phyloP scores from a whole-genome alignment of 148 eudicot species.

The Camellia sinensis region DNA sequence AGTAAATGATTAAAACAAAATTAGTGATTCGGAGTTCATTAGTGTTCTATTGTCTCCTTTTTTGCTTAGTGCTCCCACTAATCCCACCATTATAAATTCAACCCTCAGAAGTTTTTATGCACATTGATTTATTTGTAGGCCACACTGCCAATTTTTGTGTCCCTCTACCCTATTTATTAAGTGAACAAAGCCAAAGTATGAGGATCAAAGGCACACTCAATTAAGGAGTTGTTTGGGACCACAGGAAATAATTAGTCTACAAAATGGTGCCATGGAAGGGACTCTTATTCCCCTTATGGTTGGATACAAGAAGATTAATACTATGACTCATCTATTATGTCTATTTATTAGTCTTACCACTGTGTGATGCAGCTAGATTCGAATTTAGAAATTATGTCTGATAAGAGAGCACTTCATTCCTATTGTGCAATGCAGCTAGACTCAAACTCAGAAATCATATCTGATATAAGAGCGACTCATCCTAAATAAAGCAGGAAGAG shows the following conservation, averaged over 20 bases:
- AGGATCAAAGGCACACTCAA: slow-evolving; percentile 18
- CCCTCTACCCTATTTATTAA: background rate
- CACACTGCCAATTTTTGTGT: slow-evolving; percentile 17
- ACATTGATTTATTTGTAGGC: slow-evolving; percentile 12
- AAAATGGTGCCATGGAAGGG: background rate
- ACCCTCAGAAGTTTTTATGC: slow-evolving; percentile 4
- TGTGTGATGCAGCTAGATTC: too few relatives aligned
- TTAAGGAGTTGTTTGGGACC: slow-evolving; percentile 14
- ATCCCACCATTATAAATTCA: slow-evolving; percentile 20
- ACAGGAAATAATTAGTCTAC: background rate
- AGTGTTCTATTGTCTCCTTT: slow-evolving; percentile 8
- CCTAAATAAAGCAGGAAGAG: too few relatives aligned
- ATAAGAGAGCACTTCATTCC: too few relatives aligned
- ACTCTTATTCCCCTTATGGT: background rate
- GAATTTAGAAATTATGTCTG: too few relatives aligned
- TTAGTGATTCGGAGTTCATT: background rate
- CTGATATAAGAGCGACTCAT: too few relatives aligned
- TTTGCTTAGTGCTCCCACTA: slow-evolving; percentile 25
- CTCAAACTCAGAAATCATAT: too few relatives aligned
- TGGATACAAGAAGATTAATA: background rate
- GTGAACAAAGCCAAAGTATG: slow-evolving; percentile 20
- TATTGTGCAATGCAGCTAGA: too few relatives aligned
- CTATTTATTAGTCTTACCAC: too few relatives aligned
- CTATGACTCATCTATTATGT: background rate
- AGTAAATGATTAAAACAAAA: slow-evolving; percentile 12